phyloP scores from a whole-genome alignment of 1,284 basidiomycete species.

The Boletus hoseneyae region DNA sequence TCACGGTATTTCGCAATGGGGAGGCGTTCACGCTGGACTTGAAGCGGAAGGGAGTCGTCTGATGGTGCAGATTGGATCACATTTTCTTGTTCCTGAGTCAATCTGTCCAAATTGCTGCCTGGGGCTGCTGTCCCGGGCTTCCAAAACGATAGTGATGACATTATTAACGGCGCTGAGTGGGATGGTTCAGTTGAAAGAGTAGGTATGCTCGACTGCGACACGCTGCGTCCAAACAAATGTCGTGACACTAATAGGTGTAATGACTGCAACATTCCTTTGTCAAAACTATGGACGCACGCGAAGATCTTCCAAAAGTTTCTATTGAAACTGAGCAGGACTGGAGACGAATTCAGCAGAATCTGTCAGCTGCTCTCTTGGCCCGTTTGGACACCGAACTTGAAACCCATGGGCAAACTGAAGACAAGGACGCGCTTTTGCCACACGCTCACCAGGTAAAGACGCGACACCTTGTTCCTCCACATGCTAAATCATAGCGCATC shows the following conservation, averaged over 20 bases:
- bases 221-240: conserved; percentile 14
- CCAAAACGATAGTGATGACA: conserved; percentile 63
- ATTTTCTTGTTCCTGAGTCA: conserved; percentile 69
- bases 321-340: conserved; percentile 61
- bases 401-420: conserved; percentile 30
- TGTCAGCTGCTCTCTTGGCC: conserved; percentile 42
- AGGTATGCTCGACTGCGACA: background rate
- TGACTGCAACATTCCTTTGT: too few relatives aligned
- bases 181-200: background rate
- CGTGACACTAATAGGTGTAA: background rate
- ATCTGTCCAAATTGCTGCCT: conserved; percentile 85
- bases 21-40: conserved; percentile 73
- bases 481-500: background rate
- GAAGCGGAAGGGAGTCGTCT: conserved; percentile 58
- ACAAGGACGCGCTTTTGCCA: conserved; percentile 44
- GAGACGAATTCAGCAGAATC: conserved; percentile 53
- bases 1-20: conserved; percentile 87
- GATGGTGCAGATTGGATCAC: conserved; percentile 63
- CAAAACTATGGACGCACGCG: conserved; percentile 36
- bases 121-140: conserved; percentile 83
- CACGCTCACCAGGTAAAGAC: conserved; percentile 48
- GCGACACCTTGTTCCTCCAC: background rate
- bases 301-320: conserved; percentile 63
- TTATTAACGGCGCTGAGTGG: conserved; percentile 11
- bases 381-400: conserved; percentile 44